Conservation (phyloP, 129 eudicot species). For the Flaveria robusta region DNA sequence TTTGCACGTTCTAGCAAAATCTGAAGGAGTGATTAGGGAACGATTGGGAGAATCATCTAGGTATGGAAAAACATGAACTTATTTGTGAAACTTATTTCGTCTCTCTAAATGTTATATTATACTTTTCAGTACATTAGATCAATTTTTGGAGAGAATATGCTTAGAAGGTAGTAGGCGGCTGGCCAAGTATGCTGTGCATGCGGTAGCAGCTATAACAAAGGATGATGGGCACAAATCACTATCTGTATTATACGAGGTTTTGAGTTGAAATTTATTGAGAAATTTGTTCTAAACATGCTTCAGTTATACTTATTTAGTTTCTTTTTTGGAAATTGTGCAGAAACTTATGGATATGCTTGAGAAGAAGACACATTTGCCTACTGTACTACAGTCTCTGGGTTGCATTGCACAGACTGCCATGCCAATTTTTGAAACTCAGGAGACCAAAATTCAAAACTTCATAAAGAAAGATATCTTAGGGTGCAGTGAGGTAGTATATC, state of each 20-base stretch:
- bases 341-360: conserved; percentile 94
- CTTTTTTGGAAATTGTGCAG: conserved; percentile 46
- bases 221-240: conserved; percentile 87
- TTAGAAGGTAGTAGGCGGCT: conserved; percentile 94
- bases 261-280: not conserved
- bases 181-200: conserved; percentile 96
- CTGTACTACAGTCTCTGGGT: conserved; percentile 94
- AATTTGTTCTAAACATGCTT: conserved; percentile 13
- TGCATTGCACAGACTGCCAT: conserved; percentile 89
- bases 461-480: conserved; percentile 66
- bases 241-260: conserved; percentile 89
- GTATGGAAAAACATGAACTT: conserved; percentile 36
- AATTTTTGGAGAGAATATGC: conserved; percentile 78
- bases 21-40: conserved; percentile 89
- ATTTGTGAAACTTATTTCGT: not conserved
- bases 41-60: conserved; percentile 84
- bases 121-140: conserved; percentile 70
- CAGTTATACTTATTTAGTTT: conserved; percentile 3
- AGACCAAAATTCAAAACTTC: conserved; percentile 70
- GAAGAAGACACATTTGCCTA: conserved; percentile 77
- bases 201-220: conserved; percentile 87
- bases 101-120: not conserved
- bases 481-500: conserved; percentile 55
- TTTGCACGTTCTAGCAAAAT: conserved; percentile 87
- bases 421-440: conserved; percentile 94